Evolutionary conservation across 2,329 filamentous ascomycete species (phyloP).

Genomic region (Triangularia setosa): DNA sequence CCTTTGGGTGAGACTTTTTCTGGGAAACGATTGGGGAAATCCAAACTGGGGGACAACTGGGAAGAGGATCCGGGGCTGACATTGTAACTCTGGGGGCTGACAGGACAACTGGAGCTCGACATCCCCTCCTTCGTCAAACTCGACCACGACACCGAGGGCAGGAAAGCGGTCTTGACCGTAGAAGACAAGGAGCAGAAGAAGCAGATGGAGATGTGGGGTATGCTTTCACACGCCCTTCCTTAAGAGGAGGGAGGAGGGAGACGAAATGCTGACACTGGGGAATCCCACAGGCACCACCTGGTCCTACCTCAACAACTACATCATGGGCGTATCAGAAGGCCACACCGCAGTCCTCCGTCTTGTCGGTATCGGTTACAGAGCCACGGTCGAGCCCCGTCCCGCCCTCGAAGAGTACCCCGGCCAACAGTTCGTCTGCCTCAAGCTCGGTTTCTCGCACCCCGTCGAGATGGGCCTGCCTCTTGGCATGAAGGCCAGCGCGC

Average conservation of each 20-base stretch:
- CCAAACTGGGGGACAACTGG: background rate
- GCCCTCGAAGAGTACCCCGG: conserved; percentile 71
- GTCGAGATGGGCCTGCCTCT: conserved; percentile 82
- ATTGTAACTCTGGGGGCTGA: background rate
- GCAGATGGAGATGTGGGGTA: conserved; percentile 96
- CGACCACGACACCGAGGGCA: conserved; percentile 58
- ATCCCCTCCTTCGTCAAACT: conserved; percentile 78
- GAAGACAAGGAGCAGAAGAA: conserved; percentile 63
- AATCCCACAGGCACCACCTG: conserved; percentile 70
- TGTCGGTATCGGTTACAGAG: conserved; percentile 93
- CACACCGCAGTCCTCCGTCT: conserved; percentile 90
- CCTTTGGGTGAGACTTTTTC: conserved; percentile 62
- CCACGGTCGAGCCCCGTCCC: conserved; percentile 74
- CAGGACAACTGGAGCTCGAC: conserved; percentile 70
- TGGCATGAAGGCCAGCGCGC: conserved; percentile 81
- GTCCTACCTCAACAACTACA: conserved; percentile 84
- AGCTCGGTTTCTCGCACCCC: conserved; percentile 94
- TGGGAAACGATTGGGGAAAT: background rate
- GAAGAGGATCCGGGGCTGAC: background rate
- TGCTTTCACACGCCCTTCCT: conserved; percentile 4
- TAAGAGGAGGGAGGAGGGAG: background rate
- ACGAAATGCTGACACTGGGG: conserved; percentile 21
- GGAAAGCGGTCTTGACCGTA: conserved; percentile 66
- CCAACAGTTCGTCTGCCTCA: conserved; percentile 86
- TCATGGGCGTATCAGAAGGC: conserved; percentile 92